Percentiles rank a stretch among this genome's conserved stretches.
phyloP scores from a whole-genome alignment of 306 rosid species.

The Hippophae tibetana region DNA sequence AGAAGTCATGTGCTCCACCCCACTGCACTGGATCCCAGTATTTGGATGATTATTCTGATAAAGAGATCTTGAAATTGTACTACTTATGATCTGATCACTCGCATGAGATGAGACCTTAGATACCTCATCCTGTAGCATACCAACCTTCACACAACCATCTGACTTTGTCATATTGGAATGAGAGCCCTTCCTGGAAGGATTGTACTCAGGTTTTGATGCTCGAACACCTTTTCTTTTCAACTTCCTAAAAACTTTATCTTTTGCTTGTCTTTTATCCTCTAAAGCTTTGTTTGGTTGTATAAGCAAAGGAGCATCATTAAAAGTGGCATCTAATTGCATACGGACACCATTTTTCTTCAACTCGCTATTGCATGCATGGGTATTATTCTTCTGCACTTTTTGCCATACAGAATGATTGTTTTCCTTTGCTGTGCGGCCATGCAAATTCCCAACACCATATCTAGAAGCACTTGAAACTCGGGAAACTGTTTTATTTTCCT shows the following conservation, averaged over 20 bases:
- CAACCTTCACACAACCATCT: constrained; percentile 26
- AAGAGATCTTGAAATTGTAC: constrained; percentile 24
- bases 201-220: constrained; percentile 33
- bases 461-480: constrained; percentile 37
- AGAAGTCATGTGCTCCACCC: constrained; percentile 25
- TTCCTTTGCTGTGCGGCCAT: constrained; percentile 53
- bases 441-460: constrained; percentile 31
- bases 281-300: constrained; percentile 23
- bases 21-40: constrained; percentile 17
- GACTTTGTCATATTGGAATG: constrained; percentile 25
- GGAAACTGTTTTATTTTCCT: constrained; percentile 33
- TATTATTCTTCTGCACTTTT: constrained; percentile 56
- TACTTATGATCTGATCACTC: constrained; percentile 22
- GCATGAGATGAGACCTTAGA: constrained; percentile 25
- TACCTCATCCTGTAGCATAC: constrained; percentile 29
- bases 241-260: constrained; percentile 35
- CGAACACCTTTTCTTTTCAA: constrained; percentile 35
- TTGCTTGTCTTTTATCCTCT: constrained; percentile 34
- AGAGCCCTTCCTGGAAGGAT: constrained; percentile 34
- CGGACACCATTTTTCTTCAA: constrained; percentile 34
- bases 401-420: constrained; percentile 69
- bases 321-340: constrained; percentile 24
- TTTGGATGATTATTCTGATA: constrained; percentile 17
- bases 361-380: constrained; percentile 30
- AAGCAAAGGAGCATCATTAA: constrained; percentile 33